A percentile compares a stretch with the other conserved stretches of the same genome.
phyloP scores from a whole-genome alignment of 768 basidiomycete genomes.

The Hypsizygus marmoreus region DNA sequence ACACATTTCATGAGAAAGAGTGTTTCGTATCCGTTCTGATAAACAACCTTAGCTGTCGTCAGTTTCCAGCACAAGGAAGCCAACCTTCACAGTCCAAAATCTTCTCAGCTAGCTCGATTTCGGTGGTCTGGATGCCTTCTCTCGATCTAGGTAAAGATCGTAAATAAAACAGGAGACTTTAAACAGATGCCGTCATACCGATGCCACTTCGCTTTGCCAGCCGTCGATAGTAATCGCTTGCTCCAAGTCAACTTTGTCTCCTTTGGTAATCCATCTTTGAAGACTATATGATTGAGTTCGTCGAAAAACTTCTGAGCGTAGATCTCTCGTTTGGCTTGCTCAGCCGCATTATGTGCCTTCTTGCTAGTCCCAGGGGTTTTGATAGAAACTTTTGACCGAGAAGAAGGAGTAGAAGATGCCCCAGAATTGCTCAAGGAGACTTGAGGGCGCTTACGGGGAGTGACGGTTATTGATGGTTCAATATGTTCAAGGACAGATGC shows the following conservation, averaged over 20 bases:
- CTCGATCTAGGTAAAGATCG: constrained; percentile 40
- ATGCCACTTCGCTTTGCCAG: constrained; percentile 69
- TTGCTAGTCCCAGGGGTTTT: constrained; percentile 27
- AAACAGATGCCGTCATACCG: constrained; percentile 41
- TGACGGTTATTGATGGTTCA: constrained; percentile 4
- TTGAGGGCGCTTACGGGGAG: constrained; percentile 9
- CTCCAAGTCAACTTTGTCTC: constrained; percentile 67
- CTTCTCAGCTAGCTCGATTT: constrained; percentile 82
- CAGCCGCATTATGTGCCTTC: constrained; percentile 43
- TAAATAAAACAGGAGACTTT: background rate
- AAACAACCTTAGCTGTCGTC: background rate
- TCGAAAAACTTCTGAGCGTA: constrained; percentile 64
- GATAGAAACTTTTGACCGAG: too few relatives aligned
- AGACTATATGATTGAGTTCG: constrained; percentile 60
- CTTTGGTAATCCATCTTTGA: constrained; percentile 53
- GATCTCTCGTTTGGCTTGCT: constrained; percentile 43
- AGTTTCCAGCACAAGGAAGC: constrained; percentile 9
- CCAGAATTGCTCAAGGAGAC: background rate
- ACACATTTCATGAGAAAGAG: constrained; percentile 91
- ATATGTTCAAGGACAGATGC: too few relatives aligned
- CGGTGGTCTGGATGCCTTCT: constrained; percentile 57
- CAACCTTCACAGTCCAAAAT: constrained; percentile 77
- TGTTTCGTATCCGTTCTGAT: constrained; percentile 77
- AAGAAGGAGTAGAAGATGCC: background rate
- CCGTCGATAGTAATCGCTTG: constrained; percentile 64